A percentile compares a stretch with the other conserved stretches of the same genome.
Conservation (phyloP, 306 rosid genomes). For the Trichosanthes cucumerina region DNA sequence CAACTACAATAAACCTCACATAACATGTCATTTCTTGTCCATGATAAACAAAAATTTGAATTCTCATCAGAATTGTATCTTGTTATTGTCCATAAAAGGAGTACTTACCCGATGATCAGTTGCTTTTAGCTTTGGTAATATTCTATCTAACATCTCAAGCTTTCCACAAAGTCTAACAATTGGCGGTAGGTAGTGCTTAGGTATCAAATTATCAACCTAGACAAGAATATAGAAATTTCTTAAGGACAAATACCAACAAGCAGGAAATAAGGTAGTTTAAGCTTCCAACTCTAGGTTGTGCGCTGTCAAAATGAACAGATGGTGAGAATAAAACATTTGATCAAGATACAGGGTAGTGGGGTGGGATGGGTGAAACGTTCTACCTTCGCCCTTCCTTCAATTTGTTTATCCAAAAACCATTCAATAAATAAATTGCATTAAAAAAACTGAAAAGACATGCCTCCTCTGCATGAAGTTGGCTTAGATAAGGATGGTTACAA, state of each 20-base stretch:
- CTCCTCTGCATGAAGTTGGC: constrained; percentile 98
- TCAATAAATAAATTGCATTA: neutral
- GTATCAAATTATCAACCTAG: constrained; percentile 79
- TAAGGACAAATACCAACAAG: neutral
- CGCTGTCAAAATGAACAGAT: neutral
- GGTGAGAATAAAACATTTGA: neutral
- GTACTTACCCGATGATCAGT: constrained; percentile 91
- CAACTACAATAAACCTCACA: neutral
- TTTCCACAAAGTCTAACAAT: constrained; percentile 91
- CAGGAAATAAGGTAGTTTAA: constrained; percentile 6
- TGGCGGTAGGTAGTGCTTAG: constrained; percentile 89
- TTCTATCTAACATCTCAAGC: constrained; percentile 97
- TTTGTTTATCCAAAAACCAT: neutral
- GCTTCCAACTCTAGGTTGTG: neutral
- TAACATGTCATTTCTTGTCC: neutral
- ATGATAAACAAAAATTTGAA: neutral
- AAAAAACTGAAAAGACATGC: constrained; percentile 31
- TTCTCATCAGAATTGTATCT: constrained; percentile 4
- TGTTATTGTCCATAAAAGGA: neutral
- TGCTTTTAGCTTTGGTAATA: constrained; percentile 90
- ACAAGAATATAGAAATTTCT: constrained; percentile 16
- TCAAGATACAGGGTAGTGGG: neutral
- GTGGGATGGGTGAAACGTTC: neutral
- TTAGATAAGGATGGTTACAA: constrained; percentile 97
- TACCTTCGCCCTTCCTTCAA: constrained; percentile 13